Conservation (phyloP, 768 basidiomycete genomes). For the Suillus americanus region DNA sequence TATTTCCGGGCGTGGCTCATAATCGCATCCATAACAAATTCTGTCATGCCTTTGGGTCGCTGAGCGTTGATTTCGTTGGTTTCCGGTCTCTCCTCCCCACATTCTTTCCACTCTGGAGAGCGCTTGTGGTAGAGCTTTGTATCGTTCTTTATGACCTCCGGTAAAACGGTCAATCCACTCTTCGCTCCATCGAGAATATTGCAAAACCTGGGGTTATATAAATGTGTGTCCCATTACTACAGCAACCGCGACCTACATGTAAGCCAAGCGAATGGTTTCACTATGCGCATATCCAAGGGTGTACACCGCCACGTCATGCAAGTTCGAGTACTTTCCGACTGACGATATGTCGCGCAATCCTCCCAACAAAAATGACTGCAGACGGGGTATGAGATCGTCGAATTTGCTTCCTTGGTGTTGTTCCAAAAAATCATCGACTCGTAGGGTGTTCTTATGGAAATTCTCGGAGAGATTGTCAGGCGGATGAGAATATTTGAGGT, state of each 20-base stretch:
- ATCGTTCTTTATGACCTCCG: slow-evolving; percentile 32
- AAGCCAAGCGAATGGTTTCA: slow-evolving; percentile 53
- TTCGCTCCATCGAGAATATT: slow-evolving; percentile 61
- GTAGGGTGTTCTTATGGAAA: slow-evolving; percentile 32
- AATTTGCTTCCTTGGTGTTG: not conserved
- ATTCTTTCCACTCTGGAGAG: slow-evolving; percentile 28
- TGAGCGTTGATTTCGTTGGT: slow-evolving; percentile 10
- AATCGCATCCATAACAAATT: slow-evolving; percentile 33
- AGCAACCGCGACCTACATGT: slow-evolving; percentile 41
- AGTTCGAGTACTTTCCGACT: slow-evolving; percentile 55
- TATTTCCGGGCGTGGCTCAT: slow-evolving; percentile 8
- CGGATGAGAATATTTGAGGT: slow-evolving; percentile 46
- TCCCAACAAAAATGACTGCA: slow-evolving; percentile 54
- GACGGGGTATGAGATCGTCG: slow-evolving; percentile 21
- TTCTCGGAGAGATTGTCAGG: slow-evolving; percentile 41
- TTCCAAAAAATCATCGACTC: slow-evolving; percentile 4
- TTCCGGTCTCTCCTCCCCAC: not conserved
- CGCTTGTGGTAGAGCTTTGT: slow-evolving; percentile 22
- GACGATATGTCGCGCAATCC: slow-evolving; percentile 43
- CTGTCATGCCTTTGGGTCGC: slow-evolving; percentile 11
- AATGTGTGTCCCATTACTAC: not conserved
- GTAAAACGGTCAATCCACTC: slow-evolving; percentile 49
- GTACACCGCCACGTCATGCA: slow-evolving; percentile 59
- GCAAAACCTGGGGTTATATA: slow-evolving; percentile 40
- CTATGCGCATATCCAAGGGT: slow-evolving; percentile 48